A percentile compares a stretch with the other conserved stretches of the same genome.
Conservation (phyloP, 2,329 filamentous ascomycete genomes). For the Tolypocladium guangdongense region DNA sequence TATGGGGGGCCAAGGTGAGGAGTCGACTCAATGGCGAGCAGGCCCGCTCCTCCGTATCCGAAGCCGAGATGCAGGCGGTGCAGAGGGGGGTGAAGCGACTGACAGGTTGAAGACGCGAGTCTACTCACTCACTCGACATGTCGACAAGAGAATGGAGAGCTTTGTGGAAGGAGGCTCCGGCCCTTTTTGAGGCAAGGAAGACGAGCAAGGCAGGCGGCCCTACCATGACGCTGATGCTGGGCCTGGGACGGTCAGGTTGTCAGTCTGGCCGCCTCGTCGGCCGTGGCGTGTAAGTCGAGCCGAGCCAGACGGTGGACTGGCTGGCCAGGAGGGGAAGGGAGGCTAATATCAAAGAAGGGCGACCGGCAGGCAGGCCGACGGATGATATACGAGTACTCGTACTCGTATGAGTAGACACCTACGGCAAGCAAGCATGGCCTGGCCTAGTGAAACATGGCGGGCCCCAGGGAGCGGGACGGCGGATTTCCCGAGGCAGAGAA, state of each 20-base stretch:
- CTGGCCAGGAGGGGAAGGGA: neutral
- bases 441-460: conserved; percentile 10
- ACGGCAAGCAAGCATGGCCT: neutral
- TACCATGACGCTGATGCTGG: neutral
- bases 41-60: neutral
- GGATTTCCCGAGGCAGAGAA: no score
- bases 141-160: neutral
- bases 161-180: neutral
- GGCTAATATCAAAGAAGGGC: neutral
- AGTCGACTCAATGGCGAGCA: neutral
- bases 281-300: neutral
- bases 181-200: neutral
- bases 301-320: neutral
- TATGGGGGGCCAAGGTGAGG: neutral
- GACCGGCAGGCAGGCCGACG: neutral
- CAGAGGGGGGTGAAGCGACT: neutral
- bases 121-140: neutral
- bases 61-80: neutral
- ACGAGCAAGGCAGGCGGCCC: neutral
- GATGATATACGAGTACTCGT: neutral
- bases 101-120: neutral
- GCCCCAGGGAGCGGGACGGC: neutral
- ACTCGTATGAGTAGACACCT: no score
- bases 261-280: neutral
- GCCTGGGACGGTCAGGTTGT: neutral